Base-by-base conservation (phyloP, 345 rosid species). In the Syzygium jambos region DNA sequence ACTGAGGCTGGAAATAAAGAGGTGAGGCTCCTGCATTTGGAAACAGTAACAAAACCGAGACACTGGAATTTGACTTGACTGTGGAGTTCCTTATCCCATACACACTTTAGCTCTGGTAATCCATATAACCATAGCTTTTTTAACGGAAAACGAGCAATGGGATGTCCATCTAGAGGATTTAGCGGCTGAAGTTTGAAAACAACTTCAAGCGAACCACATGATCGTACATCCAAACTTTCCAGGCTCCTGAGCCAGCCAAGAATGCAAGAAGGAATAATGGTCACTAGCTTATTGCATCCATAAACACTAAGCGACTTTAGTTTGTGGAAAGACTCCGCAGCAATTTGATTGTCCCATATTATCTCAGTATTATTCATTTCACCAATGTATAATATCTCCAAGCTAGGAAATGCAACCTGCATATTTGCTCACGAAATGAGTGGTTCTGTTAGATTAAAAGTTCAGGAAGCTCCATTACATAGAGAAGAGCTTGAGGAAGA, bases 81-180 rank as follows among this genome's bases (percentile, higher is more conserved):
- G 21, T 52, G 55, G 21, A 52, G 6, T 52, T 52, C 55, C 55
- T 52, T 52, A 52, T 52, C 55, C 21, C 55, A 52, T 52, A 52
- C 55, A 15, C 55, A 15, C 55, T 52, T 52, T 52, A 52, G 55
- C 55, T 52, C 2, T 51, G 52, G 52, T 11, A 51, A 51, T 51
- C 13, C 5, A 0, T 12, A 0, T 12, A 51, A 12, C 0, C 0
- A 5, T 0, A 53, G 3, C 22, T 0, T 6, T 17, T 53, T 53
- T 17, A 55, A 9, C 1, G 65, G 30, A 0, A 59, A 59, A 5
- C 0, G 4, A 5, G 30, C 30, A 59, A 25, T 0, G 0, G 4
- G 65, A 59, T 11, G 7, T 59, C 16, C 16, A 59, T 11, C 65
- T 25, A 27, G 15, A 25, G 7, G 30, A 25, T 5, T 57, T 2